A percentile compares a stretch with the other conserved stretches of the same genome.
phyloP scores from a whole-genome alignment of 495 filamentous ascomycete genomes.

The Haplographium delicatum region DNA sequence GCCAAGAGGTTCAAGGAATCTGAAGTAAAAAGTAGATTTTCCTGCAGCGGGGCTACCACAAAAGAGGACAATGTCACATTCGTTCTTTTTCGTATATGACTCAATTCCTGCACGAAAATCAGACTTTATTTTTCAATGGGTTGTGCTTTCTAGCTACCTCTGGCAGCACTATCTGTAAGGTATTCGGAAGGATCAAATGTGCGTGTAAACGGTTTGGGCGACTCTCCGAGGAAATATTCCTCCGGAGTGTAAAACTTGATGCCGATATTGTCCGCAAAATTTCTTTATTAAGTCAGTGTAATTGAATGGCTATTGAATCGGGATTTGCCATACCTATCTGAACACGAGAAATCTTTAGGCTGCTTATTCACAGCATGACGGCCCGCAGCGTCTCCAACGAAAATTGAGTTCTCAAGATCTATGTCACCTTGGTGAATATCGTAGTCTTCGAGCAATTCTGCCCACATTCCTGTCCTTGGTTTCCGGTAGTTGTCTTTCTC shows the following conservation, averaged over 20 bases:
- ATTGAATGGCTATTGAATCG: too few relatives aligned
- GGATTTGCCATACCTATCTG: conserved; percentile 55
- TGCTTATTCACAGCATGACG: conserved; percentile 27
- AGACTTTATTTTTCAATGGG: not conserved
- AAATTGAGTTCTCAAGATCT: conserved; percentile 65
- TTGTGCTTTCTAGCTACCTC: conserved; percentile 7
- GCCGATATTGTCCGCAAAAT: conserved; percentile 77
- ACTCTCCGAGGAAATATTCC: conserved; percentile 74
- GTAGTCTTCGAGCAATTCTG: conserved; percentile 69
- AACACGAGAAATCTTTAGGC: conserved; percentile 61
- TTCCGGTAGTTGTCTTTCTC: conserved; percentile 77
- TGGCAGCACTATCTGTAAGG: conserved; percentile 13
- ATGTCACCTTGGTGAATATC: conserved; percentile 56
- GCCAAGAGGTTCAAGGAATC: conserved; percentile 66
- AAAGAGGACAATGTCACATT: conserved; percentile 74
- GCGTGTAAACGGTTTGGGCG: conserved; percentile 54
- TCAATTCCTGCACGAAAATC: conserved; percentile 10
- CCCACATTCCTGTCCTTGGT: conserved; percentile 87
- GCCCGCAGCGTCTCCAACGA: conserved; percentile 84
- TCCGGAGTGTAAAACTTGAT: conserved; percentile 83
- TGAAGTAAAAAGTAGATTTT: conserved; percentile 88
- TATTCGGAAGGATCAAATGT: conserved; percentile 62
- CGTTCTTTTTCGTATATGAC: conserved; percentile 56
- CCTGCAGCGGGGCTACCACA: conserved; percentile 85
- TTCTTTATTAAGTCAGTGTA: conserved; percentile 35